Conservation (phyloP, 805 yeast species). For the Ogataea saltuana region DNA sequence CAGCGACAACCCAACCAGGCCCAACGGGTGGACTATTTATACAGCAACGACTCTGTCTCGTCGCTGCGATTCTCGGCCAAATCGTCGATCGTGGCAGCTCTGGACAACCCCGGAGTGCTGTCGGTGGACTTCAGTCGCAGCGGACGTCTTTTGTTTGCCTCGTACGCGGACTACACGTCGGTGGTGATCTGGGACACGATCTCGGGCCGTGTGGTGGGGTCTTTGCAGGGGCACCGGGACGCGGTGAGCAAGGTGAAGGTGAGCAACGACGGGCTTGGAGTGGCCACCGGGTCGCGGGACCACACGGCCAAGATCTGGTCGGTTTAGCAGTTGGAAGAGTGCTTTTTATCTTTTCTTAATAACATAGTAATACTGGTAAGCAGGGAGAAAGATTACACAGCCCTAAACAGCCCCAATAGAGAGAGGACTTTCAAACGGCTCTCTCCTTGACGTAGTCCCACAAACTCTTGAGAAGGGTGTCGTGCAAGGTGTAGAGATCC, state of each 20-base stretch:
- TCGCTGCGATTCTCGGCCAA: constrained; percentile 24
- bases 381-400: no score
- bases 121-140: constrained; percentile 72
- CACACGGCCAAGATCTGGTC: constrained; percentile 69
- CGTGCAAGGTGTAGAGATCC: constrained; percentile 93
- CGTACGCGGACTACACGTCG: constrained; percentile 68
- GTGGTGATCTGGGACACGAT: constrained; percentile 79
- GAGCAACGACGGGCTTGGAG: constrained; percentile 73
- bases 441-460: constrained; percentile 93
- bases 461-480: constrained; percentile 82
- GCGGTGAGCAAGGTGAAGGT: constrained; percentile 63
- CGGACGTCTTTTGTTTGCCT: constrained; percentile 72
- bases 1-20: constrained; percentile 16
- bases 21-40: constrained; percentile 8
- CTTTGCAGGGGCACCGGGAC: constrained; percentile 63
- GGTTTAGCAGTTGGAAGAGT: constrained; percentile 7
- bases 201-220: constrained; percentile 63
- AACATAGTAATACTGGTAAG: no score
- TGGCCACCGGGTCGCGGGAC: constrained; percentile 84
- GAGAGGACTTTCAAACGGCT: no score
- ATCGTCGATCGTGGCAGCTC: constrained; percentile 34
- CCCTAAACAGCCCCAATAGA: no score
- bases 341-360: no score
- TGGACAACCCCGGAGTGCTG: constrained; percentile 68
- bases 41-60: constrained; percentile 23